A percentile compares a stretch with the other conserved stretches of the same genome.
Conservation (phyloP, 2,329 filamentous ascomycete species). For the Cladosporium sp. region DNA sequence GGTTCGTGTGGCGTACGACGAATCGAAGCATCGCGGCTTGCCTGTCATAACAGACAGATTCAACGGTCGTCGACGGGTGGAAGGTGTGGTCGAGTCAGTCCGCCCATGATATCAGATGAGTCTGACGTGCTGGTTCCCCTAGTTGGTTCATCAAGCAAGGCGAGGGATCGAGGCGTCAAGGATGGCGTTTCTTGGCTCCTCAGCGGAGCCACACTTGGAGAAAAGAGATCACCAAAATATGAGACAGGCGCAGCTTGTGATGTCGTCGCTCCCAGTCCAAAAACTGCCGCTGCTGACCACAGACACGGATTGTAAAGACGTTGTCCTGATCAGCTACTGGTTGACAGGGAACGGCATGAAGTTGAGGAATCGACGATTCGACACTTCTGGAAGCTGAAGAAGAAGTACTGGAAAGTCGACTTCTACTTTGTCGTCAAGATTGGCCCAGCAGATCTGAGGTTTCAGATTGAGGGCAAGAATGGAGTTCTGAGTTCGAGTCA, state of each 20-base stretch:
- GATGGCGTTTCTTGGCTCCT: not conserved
- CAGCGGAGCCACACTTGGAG: not conserved
- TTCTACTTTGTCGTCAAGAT: conserved; percentile 19
- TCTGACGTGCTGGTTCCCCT: not conserved
- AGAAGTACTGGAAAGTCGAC: conserved; percentile 20
- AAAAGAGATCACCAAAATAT: not conserved
- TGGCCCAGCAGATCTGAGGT: conserved; percentile 19
- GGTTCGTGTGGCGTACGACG: conserved; percentile 22
- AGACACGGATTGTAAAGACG: conserved; percentile 15
- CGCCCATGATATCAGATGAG: too few relatives aligned
- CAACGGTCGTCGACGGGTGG: conserved; percentile 1
- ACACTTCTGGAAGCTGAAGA: conserved; percentile 18
- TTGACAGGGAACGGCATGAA: conserved; percentile 23
- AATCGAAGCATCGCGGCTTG: conserved; percentile 19
- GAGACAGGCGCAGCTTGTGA: not conserved
- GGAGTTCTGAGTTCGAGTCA: conserved; percentile 12
- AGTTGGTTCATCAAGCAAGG: not conserved
- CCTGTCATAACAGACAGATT: conserved; percentile 1
- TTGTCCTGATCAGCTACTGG: conserved; percentile 18
- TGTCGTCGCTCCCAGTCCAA: not conserved
- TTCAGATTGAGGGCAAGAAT: conserved; percentile 19
- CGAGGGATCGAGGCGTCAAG: not conserved
- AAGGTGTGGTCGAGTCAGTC: conserved; percentile 4
- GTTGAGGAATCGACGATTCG: conserved; percentile 22
- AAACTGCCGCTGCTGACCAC: conserved; percentile 15